A percentile compares a stretch with the other conserved stretches of the same genome.
Evolutionary conservation across 2,329 filamentous ascomycete genomes (phyloP).

Genomic region (Raffaelea ambrosiae): DNA sequence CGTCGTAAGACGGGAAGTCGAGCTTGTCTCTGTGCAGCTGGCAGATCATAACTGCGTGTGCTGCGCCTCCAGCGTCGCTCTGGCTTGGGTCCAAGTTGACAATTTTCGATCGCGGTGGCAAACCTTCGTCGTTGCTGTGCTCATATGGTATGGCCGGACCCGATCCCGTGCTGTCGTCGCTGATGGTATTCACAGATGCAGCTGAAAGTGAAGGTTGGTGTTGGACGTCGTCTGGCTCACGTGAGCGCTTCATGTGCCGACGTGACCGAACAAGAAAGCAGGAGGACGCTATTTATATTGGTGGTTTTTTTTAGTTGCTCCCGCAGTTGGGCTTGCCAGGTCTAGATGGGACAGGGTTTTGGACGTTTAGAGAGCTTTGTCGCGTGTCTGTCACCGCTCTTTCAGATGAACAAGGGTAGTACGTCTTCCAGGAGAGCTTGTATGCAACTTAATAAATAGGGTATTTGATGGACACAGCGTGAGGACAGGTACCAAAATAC

Average conservation of each 20-base stretch:
- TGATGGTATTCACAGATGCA: not conserved
- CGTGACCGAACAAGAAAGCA: not conserved
- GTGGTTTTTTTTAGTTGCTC: too few species aligned
- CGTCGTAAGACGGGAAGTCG: slow-evolving; percentile 64
- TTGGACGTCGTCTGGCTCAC: slow-evolving; percentile 41
- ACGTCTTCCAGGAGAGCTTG: too few species aligned
- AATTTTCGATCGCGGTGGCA: slow-evolving; percentile 43
- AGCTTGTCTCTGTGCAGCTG: slow-evolving; percentile 64
- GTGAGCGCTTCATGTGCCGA: slow-evolving; percentile 51
- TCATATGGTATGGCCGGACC: not conserved
- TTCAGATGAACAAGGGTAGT: too few species aligned
- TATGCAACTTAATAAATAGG: too few species aligned
- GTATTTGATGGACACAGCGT: too few species aligned
- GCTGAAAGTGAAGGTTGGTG: slow-evolving; percentile 4
- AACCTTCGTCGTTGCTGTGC: not conserved
- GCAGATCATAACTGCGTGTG: slow-evolving; percentile 60
- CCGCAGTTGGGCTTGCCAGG: too few species aligned
- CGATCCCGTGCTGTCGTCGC: not conserved
- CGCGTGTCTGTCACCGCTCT: too few species aligned
- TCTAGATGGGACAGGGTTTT: too few species aligned
- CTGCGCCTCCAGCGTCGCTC: slow-evolving; percentile 19
- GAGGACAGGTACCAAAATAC: too few species aligned
- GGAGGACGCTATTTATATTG: not conserved
- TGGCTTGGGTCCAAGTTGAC: slow-evolving; percentile 46
- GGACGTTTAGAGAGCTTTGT: too few species aligned